Evolutionary conservation across 129 eudicot genomes (phyloP).

Genomic region (Artemisia argyi): DNA sequence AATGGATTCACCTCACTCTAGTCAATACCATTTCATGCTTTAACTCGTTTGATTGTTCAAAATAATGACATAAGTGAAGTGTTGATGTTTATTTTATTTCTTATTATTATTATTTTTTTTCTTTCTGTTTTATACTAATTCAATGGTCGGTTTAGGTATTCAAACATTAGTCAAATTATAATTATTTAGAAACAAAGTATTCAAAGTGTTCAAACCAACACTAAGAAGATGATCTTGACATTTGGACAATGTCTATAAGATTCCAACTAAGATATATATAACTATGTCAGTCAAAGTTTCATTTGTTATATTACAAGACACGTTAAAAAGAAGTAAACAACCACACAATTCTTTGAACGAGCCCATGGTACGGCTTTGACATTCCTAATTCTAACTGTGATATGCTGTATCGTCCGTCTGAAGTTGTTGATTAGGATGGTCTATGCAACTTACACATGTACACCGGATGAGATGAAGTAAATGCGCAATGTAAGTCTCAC

Average conservation of each 20-base stretch:
- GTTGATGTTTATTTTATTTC: not conserved
- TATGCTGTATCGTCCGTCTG: not conserved
- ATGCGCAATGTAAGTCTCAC: not conserved
- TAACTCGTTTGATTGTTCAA: not conserved
- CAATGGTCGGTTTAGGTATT: not conserved
- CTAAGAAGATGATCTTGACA: not conserved
- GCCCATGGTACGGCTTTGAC: not conserved
- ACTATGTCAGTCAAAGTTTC: not conserved
- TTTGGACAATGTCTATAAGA: slow-evolving; percentile 6
- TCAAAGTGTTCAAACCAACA: not conserved
- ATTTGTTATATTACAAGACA: not conserved
- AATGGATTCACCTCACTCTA: not conserved
- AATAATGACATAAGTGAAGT: not conserved
- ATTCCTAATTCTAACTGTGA: not conserved
- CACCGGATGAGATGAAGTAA: not conserved
- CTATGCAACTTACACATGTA: not conserved
- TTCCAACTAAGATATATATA: not conserved
- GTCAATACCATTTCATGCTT: not conserved
- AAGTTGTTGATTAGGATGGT: not conserved
- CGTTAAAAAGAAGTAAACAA: not conserved
- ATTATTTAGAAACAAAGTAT: not conserved
- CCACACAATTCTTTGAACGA: not conserved
- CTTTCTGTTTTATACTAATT: not conserved
- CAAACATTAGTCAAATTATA: not conserved
- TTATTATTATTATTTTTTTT: no score